Conservation (phyloP, 2,329 filamentous ascomycete species). For the Fusarium sp. region DNA sequence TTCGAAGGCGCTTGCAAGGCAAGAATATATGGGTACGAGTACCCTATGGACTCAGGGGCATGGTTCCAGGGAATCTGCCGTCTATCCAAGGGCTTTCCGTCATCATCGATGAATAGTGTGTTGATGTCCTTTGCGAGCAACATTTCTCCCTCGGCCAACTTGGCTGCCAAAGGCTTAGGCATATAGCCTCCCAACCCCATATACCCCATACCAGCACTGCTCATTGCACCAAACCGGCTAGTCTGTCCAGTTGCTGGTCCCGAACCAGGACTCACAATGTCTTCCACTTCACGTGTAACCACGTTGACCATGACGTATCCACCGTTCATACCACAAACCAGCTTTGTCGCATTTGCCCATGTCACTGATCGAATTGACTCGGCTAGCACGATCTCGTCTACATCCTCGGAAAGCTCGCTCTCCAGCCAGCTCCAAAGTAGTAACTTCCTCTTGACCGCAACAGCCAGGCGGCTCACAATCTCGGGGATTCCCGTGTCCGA, state of each 20-base stretch:
- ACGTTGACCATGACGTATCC: slow-evolving; percentile 93
- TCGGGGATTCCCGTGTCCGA: slow-evolving; percentile 86
- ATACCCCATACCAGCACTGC: slow-evolving; percentile 91
- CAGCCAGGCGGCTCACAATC: slow-evolving; percentile 90
- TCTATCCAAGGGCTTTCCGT: slow-evolving; percentile 84
- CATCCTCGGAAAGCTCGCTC: slow-evolving; percentile 83
- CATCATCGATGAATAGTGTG: slow-evolving; percentile 87
- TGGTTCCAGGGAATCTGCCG: slow-evolving; percentile 91
- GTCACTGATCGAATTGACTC: slow-evolving; percentile 90
- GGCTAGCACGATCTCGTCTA: slow-evolving; percentile 80
- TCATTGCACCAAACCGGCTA: slow-evolving; percentile 84
- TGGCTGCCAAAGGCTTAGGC: slow-evolving; percentile 88
- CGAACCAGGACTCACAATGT: slow-evolving; percentile 82
- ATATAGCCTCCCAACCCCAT: slow-evolving; percentile 94
- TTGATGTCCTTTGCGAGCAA: slow-evolving; percentile 98
- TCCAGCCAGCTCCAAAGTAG: slow-evolving; percentile 97
- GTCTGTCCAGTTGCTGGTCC: slow-evolving; percentile 73
- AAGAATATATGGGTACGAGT: slow-evolving; percentile 95
- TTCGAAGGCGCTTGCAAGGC: slow-evolving; percentile 86
- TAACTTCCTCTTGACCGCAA: slow-evolving; percentile 91
- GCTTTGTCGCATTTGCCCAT: slow-evolving; percentile 88
- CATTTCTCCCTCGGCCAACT: slow-evolving; percentile 84
- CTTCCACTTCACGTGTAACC: slow-evolving; percentile 76
- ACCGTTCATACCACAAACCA: slow-evolving; percentile 91
- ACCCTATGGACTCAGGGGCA: slow-evolving; percentile 91